These are phyloP conservation scores for Thinopyrum elongatum DNA, from an alignment of 176 grass and related monocot genomes.

Conservation along the genomic window DNA sequence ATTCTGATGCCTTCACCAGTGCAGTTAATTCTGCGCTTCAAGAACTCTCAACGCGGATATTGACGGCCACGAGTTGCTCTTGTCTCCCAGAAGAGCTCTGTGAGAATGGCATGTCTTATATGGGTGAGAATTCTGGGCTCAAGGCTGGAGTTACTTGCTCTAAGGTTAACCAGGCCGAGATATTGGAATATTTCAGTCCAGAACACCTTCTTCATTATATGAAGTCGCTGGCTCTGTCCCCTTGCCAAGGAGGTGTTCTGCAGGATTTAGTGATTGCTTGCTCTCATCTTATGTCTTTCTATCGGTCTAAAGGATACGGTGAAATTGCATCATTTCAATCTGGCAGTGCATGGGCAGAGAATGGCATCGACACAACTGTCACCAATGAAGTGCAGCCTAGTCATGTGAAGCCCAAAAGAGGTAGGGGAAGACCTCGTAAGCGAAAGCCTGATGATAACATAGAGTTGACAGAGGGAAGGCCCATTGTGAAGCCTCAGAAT, in stretches of 20 bases:
- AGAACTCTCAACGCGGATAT: slow-evolving; percentile 58
- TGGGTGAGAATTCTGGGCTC: slow-evolving; percentile 51
- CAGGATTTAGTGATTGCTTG: slow-evolving; percentile 45
- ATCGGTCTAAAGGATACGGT: slow-evolving; percentile 44
- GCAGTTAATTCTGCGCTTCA: slow-evolving; percentile 52
- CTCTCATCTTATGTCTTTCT: slow-evolving; percentile 64
- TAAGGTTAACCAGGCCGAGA: slow-evolving; percentile 25
- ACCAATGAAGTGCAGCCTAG: slow-evolving; percentile 13
- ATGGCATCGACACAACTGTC: slow-evolving; percentile 14
- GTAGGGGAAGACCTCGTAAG: slow-evolving; percentile 36
- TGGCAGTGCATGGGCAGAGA: slow-evolving; percentile 20
- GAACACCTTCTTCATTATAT: slow-evolving; percentile 52
- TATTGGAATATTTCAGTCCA: slow-evolving; percentile 44
- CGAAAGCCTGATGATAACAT: slow-evolving; percentile 13
- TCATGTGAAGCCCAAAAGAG: slow-evolving; percentile 39
- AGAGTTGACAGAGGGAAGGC: slow-evolving; percentile 25
- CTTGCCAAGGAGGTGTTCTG: slow-evolving; percentile 43
- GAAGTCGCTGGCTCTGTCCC: slow-evolving; percentile 34
- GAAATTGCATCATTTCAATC: slow-evolving; percentile 47
- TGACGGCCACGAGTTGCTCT: slow-evolving; percentile 48
- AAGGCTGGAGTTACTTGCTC: slow-evolving; percentile 39
- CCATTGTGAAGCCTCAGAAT: neutral
- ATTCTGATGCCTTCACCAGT: slow-evolving; percentile 42
- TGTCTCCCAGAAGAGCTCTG: slow-evolving; percentile 44
- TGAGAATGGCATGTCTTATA: slow-evolving; percentile 32